A percentile compares a stretch with the other conserved stretches of the same genome.
These are phyloP conservation scores for Kurtzmaniella fragi DNA, from an alignment of 805 yeast genomes.

Conservation along the genomic window DNA sequence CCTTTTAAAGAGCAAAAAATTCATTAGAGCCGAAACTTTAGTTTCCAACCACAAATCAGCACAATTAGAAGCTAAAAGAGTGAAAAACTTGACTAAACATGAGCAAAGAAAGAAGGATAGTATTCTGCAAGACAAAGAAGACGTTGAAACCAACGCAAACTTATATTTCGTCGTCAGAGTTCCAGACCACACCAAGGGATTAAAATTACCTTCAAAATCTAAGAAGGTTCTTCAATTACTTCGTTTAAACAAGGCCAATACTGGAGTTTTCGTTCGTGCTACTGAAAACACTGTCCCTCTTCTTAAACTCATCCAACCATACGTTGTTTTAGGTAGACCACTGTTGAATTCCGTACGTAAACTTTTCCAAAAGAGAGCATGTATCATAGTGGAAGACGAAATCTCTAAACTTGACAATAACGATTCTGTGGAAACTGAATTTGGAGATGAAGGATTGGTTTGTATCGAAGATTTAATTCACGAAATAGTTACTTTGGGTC, in stretches of 20 bases:
- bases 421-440: slow-evolving; percentile 65
- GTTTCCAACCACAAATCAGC: slow-evolving; percentile 62
- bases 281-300: slow-evolving; percentile 58
- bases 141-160: slow-evolving; percentile 25
- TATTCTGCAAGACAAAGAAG: slow-evolving; percentile 40
- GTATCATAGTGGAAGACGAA: slow-evolving; percentile 37
- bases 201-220: slow-evolving; percentile 62
- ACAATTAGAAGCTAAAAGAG: slow-evolving; percentile 63
- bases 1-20: slow-evolving; percentile 35
- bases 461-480: slow-evolving; percentile 80
- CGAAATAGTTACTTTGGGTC: slow-evolving; percentile 62
- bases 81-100: slow-evolving; percentile 54
- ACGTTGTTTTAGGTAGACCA: slow-evolving; percentile 69
- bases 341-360: slow-evolving; percentile 69
- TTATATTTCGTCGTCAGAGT: slow-evolving; percentile 65
- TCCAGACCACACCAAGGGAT: slow-evolving; percentile 53
- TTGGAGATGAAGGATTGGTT: slow-evolving; percentile 59
- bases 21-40: slow-evolving; percentile 70
- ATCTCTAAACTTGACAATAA: slow-evolving; percentile 63
- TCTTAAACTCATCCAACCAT: slow-evolving; percentile 65
- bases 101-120: slow-evolving; percentile 46
- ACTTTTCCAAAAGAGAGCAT: slow-evolving; percentile 72
- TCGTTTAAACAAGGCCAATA: slow-evolving; percentile 54
- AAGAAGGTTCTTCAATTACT: slow-evolving; percentile 54
- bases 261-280: slow-evolving; percentile 68